phyloP scores from a whole-genome alignment of 2,329 filamentous ascomycete genomes.

The Thelonectria discophora region DNA sequence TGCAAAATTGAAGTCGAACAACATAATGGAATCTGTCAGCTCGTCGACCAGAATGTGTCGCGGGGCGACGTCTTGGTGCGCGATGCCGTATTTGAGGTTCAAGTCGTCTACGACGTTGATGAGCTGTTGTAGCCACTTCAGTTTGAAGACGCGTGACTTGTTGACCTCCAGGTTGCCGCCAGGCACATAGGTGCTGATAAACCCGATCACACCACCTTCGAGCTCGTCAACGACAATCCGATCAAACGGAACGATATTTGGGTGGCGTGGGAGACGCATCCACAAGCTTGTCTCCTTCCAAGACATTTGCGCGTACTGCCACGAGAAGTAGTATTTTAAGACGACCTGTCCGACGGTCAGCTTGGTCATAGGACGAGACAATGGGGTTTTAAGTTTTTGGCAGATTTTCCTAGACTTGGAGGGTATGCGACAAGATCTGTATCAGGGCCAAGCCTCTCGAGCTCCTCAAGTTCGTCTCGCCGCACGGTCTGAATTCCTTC shows the following conservation, averaged over 20 bases:
- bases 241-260: conserved; percentile 48
- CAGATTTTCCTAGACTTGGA: conserved; percentile 17
- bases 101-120: conserved; percentile 44
- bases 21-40: conserved; percentile 43
- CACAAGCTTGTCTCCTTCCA: conserved; percentile 49
- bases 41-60: conserved; percentile 51
- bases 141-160: conserved; percentile 44
- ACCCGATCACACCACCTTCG: conserved; percentile 46
- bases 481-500: conserved; percentile 32
- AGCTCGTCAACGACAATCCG: conserved; percentile 46
- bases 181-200: conserved; percentile 45
- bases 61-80: conserved; percentile 51
- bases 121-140: conserved; percentile 50
- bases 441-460: conserved; percentile 40
- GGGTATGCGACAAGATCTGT: conserved; percentile 41
- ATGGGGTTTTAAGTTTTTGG: conserved; percentile 24
- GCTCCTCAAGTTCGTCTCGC: conserved; percentile 39
- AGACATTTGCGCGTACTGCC: conserved; percentile 24
- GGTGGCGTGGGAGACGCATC: conserved; percentile 47
- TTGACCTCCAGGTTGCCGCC: conserved; percentile 45
- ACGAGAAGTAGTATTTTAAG: conserved; percentile 48
- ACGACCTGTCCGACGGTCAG: conserved; percentile 27
- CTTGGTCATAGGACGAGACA: not conserved
- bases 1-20: conserved; percentile 51
- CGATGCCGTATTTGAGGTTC: conserved; percentile 48